These are phyloP conservation scores for Suillus weaverae DNA, from an alignment of 768 basidiomycete genomes.

Conservation along the genomic window DNA sequence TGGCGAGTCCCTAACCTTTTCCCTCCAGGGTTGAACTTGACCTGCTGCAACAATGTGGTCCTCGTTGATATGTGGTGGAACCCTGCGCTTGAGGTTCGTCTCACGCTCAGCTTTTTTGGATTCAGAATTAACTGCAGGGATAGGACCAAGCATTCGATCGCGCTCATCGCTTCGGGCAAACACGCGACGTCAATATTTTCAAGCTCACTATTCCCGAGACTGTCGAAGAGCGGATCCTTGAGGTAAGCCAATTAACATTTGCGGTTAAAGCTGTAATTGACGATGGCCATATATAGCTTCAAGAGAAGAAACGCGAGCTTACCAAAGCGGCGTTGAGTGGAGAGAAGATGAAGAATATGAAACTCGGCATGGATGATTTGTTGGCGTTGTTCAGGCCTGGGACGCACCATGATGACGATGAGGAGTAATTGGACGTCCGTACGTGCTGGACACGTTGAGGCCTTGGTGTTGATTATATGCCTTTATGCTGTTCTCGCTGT, in stretches of 20 bases:
- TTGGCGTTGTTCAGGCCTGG: constrained; percentile 73
- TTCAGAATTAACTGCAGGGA: constrained; percentile 19
- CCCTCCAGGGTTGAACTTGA: constrained; percentile 76
- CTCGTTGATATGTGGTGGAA: constrained; percentile 97
- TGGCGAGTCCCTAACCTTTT: not conserved
- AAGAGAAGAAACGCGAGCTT: constrained; percentile 86
- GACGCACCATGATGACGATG: constrained; percentile 59
- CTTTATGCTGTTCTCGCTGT: not conserved
- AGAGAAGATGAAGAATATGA: constrained; percentile 82
- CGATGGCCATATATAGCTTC: constrained; percentile 50
- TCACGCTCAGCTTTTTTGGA: not conserved
- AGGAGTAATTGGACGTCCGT: constrained; percentile 22
- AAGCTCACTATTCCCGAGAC: constrained; percentile 86
- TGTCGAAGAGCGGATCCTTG: constrained; percentile 84
- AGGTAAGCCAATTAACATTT: constrained; percentile 38
- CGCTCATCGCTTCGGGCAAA: constrained; percentile 89
- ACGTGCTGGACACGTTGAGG: not conserved
- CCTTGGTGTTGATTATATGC: not conserved
- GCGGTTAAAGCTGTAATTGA: not conserved
- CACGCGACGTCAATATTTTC: constrained; percentile 80
- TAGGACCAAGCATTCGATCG: constrained; percentile 94
- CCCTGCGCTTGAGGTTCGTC: constrained; percentile 74
- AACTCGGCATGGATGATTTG: constrained; percentile 83
- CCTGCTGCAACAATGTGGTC: constrained; percentile 92
- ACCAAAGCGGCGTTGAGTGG: constrained; percentile 85